phyloP scores from a whole-genome alignment of 73 alveolate genomes.

The Halteria grandinella region DNA sequence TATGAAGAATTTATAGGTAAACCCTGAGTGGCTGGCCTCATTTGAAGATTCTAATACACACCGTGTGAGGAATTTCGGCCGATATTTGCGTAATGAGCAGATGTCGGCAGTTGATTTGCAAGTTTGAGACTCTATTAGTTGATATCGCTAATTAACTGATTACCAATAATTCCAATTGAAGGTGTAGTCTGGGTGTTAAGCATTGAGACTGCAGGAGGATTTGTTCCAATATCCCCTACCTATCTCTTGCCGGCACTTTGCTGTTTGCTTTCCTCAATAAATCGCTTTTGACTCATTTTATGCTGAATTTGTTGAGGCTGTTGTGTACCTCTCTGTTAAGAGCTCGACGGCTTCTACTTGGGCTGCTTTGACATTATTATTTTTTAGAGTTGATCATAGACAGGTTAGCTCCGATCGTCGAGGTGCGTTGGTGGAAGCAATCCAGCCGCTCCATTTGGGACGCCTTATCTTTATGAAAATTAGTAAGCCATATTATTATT shows the following conservation, averaged over 20 bases:
- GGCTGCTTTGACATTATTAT: not conserved
- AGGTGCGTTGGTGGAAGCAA: too few relatives aligned
- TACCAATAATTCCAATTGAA: too few relatives aligned
- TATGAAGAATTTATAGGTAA: too few relatives aligned
- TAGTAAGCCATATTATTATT: too few relatives aligned
- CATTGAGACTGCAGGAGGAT: too few relatives aligned
- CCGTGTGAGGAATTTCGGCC: conserved; percentile 50
- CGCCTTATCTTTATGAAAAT: too few relatives aligned
- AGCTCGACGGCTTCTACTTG: conserved; percentile 3
- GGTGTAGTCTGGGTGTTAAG: too few relatives aligned
- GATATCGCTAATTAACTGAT: not conserved
- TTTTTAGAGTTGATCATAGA: too few relatives aligned
- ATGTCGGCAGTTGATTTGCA: not conserved
- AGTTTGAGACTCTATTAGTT: not conserved
- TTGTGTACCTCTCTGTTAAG: conserved; percentile 38
- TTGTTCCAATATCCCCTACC: not conserved
- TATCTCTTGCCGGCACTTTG: conserved; percentile 3
- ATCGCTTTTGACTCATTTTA: conserved; percentile 41
- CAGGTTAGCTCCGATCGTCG: too few relatives aligned
- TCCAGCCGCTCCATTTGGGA: too few relatives aligned
- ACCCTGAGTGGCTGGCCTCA: conserved; percentile 33
- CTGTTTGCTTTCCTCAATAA: conserved; percentile 34
- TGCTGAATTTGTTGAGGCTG: conserved; percentile 29
- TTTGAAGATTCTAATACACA: conserved; percentile 8
- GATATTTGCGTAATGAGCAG: too few relatives aligned